A percentile compares a stretch with the other conserved stretches of the same genome.
Conservation (phyloP, 1,284 basidiomycete genomes). For the Puccinia hordei region DNA sequence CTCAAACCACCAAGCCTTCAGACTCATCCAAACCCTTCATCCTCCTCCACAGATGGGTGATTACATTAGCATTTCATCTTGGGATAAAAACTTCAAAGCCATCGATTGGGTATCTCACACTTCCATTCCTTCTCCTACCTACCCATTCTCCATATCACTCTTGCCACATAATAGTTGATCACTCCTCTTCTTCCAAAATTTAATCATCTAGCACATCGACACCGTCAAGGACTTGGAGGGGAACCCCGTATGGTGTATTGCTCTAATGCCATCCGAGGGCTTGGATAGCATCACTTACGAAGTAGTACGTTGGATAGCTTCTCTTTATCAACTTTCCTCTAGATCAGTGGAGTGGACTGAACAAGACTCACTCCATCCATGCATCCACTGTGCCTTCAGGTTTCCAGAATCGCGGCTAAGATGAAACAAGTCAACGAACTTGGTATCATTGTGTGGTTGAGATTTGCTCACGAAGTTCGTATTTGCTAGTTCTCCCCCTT, state of each 20-base stretch:
- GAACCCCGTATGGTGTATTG: slow-evolving; percentile 31
- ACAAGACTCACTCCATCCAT: neutral
- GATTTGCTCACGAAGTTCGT: slow-evolving; percentile 33
- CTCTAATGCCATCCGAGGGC: slow-evolving; percentile 23
- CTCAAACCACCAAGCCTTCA: too few relatives aligned
- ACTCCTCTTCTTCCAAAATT: neutral
- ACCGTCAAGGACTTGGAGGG: slow-evolving; percentile 1
- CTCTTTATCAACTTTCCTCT: too few relatives aligned
- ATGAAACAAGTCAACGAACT: slow-evolving; percentile 28
- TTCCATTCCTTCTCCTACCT: neutral
- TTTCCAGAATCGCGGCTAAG: slow-evolving; percentile 1
- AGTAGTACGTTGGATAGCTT: neutral
- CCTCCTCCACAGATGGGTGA: slow-evolving; percentile 32
- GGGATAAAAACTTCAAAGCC: slow-evolving; percentile 1
- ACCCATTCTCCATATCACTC: neutral
- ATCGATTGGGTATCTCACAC: slow-evolving; percentile 25
- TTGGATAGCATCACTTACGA: neutral
- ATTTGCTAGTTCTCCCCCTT: neutral
- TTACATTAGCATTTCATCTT: slow-evolving; percentile 36
- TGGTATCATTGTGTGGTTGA: slow-evolving; percentile 32
- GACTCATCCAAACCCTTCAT: too few relatives aligned
- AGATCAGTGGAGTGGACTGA: too few relatives aligned
- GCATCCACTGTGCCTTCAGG: neutral
- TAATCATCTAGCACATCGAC: slow-evolving; percentile 2
- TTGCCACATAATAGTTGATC: neutral